Base-by-base conservation (phyloP, 2,329 filamentous ascomycete species). In the Stagonosporopsis chrysanthemi region DNA sequence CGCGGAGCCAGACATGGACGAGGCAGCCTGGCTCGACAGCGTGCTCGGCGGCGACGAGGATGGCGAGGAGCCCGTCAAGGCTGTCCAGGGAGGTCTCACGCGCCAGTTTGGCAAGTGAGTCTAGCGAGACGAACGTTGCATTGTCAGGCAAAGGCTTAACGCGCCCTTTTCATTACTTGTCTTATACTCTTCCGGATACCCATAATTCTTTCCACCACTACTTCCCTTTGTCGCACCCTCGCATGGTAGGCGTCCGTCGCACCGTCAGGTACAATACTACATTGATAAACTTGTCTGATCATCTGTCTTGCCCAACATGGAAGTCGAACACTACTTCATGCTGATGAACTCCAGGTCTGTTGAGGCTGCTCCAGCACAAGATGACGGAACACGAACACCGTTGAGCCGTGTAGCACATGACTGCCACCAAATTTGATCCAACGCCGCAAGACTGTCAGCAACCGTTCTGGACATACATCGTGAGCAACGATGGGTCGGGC, bases 91-190 rank as follows among this genome's bases (percentile, higher is more conserved):
- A 15, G 69, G 73, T 22, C 67, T 77, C 56, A 77, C 74, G 14
- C 68, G 76, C 44, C 72, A 75, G 29, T 77, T 77, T 43, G 75
- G 75, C 50, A 56, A 69, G 69, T 59, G 57, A 58, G 50, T 55
- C 48, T 19, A 44, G 43, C 24, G 41, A 11, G 26, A 7, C 47
- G 22, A 14, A 23, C 23, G 17, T 48, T 38, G 24, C 43, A 39
- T 31, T 31, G 31, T 41, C 33, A 28, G 42, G 47, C 52, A 44
- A 63, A 61, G 55, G 46, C 60, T 64, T 58, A 43, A 60, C 40
- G 48, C 57, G 50, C 26, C 23, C 36, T 48, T 48, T 69, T 60
- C 33, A 67, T 69, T 72, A 60, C 62, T 67, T 71, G 67, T 65
- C 67, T 58, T 54, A 60, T 41, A 58, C 51, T 52, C 15, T 56